Percentiles rank a stretch among this genome's conserved stretches.
Conservation (phyloP, 805 yeast genomes). For the Brettanomyces bruxellensis region DNA sequence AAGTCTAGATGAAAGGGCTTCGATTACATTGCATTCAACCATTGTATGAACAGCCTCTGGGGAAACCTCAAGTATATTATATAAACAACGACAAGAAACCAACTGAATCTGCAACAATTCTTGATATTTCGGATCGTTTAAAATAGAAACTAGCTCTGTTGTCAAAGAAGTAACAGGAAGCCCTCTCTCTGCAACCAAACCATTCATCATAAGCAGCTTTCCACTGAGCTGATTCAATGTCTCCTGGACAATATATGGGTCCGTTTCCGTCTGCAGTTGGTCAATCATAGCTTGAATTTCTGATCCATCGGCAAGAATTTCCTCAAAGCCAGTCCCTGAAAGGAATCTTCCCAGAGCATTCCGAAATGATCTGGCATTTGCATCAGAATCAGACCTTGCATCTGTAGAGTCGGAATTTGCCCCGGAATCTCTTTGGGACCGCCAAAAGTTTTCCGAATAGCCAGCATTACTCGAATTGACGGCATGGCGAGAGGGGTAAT, state of each 20-base stretch:
- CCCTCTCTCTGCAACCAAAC: slow-evolving; percentile 49
- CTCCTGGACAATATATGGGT: slow-evolving; percentile 54
- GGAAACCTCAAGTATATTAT: slow-evolving; percentile 70
- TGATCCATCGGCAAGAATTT: slow-evolving; percentile 13
- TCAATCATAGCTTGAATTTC: slow-evolving; percentile 2
- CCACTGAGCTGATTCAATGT: slow-evolving; percentile 58
- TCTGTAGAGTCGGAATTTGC: not conserved
- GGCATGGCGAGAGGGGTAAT: not conserved
- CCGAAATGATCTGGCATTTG: slow-evolving; percentile 11
- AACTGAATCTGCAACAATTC: slow-evolving; percentile 75
- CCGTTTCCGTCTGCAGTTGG: slow-evolving; percentile 22
- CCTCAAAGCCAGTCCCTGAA: slow-evolving; percentile 22
- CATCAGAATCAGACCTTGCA: not conserved
- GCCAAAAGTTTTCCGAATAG: not conserved
- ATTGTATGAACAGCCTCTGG: slow-evolving; percentile 55
- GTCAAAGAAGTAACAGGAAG: slow-evolving; percentile 55
- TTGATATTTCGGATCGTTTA: slow-evolving; percentile 46
- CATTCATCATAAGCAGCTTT: slow-evolving; percentile 54
- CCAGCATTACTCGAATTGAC: not conserved
- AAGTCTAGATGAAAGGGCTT: slow-evolving; percentile 55
- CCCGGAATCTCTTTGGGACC: not conserved
- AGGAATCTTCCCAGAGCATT: slow-evolving; percentile 20
- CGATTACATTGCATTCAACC: slow-evolving; percentile 57
- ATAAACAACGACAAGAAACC: slow-evolving; percentile 75
- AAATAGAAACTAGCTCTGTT: slow-evolving; percentile 43